Evolutionary conservation across 2,329 filamentous ascomycete genomes (phyloP).

Genomic region (Nigrograna mackinnonii): DNA sequence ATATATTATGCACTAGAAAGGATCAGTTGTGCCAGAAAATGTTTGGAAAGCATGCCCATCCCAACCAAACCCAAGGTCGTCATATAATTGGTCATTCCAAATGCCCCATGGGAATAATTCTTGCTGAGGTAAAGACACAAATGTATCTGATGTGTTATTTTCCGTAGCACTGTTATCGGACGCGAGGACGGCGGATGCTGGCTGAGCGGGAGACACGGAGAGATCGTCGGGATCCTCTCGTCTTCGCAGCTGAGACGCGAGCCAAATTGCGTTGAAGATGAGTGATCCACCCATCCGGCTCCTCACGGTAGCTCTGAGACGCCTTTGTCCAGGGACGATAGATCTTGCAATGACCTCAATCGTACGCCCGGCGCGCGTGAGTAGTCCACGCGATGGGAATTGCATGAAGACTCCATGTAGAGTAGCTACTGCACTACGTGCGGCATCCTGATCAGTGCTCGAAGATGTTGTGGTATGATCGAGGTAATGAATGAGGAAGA

Average conservation of each 20-base stretch:
- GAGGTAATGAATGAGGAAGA: slow-evolving; percentile 11
- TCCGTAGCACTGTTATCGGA: background rate
- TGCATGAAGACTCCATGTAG: slow-evolving; percentile 9
- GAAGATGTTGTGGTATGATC: slow-evolving; percentile 4
- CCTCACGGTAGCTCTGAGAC: slow-evolving; percentile 8
- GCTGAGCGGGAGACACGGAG: too few species aligned
- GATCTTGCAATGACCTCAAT: slow-evolving; percentile 9
- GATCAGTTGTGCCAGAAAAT: too few species aligned
- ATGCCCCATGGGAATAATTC: slow-evolving; percentile 10
- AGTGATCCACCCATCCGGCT: slow-evolving; percentile 10
- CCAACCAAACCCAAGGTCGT: slow-evolving; percentile 5
- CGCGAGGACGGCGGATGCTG: slow-evolving; percentile 1
- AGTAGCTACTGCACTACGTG: slow-evolving; percentile 7
- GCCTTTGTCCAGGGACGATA: slow-evolving; percentile 8
- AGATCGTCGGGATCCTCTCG: background rate
- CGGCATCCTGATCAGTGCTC: slow-evolving; percentile 7
- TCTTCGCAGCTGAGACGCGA: slow-evolving; percentile 7
- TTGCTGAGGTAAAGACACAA: background rate
- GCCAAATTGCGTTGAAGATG: slow-evolving; percentile 10
- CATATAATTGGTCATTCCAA: slow-evolving; percentile 10
- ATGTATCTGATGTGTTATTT: background rate
- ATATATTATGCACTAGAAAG: too few species aligned
- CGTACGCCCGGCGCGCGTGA: slow-evolving; percentile 3
- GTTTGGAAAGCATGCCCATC: too few species aligned
- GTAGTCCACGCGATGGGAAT: slow-evolving; percentile 3